Evolutionary conservation across 768 basidiomycete species (phyloP), one percentile per base, ranked within the genome.

Genomic region (Podaxis rugospora): DNA sequence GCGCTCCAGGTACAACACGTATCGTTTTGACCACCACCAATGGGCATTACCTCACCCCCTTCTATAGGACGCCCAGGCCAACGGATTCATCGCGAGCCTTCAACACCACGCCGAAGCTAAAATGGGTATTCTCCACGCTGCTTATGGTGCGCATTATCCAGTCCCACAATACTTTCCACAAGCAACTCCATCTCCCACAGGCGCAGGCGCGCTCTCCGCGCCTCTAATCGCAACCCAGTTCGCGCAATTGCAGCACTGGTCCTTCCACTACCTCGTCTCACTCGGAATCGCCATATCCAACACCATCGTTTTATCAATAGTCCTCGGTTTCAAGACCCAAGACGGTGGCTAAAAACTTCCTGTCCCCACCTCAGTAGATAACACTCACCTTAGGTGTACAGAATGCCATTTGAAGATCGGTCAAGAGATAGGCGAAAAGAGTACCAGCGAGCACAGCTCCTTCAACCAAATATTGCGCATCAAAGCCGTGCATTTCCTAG

Each of bases 211-310:
- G 1, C 74, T 90, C 9, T 76, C 76, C 6, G 71, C 92, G 0
- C 93, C 94, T 2, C 79, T 95, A 16, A 84, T 88, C 0, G 82
- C 93, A 0, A 95, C 94, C 0, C 89, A 93, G 60, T 95, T 95
- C 64, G 78, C 90, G 0, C 83, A 84, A 59, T 66, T 83, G 23
- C 70, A 64, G 0, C 79, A 75, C 36, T 94, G 92, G 93, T 89
- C 86, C 0, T 88, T 89, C 69, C 89, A 93, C 69, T 95, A 86
- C 67, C 77, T 93, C 7, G 75, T 75, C 0, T 91, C 90, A 0
- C 72, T 93, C 0, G 87, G 84, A 1, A 64, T 95, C n/a, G 84
- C 89, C 0, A 57, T 84, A 14, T 63, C 75, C 44, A 92, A 90
- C 64, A 76, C 80, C 0, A 40, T 80, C 11, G 55, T 85, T 3